phyloP scores from a whole-genome alignment of 176 grass and related monocot species.

The Aegilops speltoides region DNA sequence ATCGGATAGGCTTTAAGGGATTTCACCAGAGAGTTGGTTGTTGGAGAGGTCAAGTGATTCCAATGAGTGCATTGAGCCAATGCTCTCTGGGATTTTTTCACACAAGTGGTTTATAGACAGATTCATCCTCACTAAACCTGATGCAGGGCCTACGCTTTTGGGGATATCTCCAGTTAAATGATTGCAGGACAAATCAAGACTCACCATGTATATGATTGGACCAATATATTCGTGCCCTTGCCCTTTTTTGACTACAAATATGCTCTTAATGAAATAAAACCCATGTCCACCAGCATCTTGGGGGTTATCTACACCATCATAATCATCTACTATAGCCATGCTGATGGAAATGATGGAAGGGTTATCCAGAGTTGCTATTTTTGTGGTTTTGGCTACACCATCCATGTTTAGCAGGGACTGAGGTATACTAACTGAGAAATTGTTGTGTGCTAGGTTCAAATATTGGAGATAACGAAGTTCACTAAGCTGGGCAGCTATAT shows the following conservation, averaged over 20 bases:
- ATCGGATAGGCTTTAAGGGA: slow-evolving; percentile 13
- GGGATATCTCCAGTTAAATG: slow-evolving; percentile 31
- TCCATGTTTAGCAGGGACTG: slow-evolving; percentile 5
- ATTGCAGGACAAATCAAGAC: slow-evolving; percentile 27
- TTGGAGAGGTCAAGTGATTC: slow-evolving; percentile 41
- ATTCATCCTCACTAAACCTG: slow-evolving; percentile 16
- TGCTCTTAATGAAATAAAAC: background rate
- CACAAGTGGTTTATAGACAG: slow-evolving; percentile 23
- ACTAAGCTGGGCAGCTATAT: slow-evolving; percentile 27
- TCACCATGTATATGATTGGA: background rate
- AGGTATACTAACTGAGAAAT: background rate
- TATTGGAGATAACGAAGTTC: slow-evolving; percentile 7
- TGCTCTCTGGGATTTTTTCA: slow-evolving; percentile 20
- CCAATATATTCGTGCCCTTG: background rate
- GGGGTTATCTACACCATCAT: too few species aligned
- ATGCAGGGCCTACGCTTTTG: background rate
- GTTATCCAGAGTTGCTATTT: background rate
- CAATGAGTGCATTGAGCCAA: background rate
- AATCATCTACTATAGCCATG: background rate
- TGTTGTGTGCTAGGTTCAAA: background rate
- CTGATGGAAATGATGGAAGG: background rate
- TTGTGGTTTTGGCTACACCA: background rate
- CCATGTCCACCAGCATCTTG: background rate
- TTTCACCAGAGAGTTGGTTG: slow-evolving; percentile 32
- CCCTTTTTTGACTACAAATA: slow-evolving; percentile 26